Base-by-base conservation (phyloP, 2,329 filamentous ascomycete genomes). In the Alternaria tenuissima region DNA sequence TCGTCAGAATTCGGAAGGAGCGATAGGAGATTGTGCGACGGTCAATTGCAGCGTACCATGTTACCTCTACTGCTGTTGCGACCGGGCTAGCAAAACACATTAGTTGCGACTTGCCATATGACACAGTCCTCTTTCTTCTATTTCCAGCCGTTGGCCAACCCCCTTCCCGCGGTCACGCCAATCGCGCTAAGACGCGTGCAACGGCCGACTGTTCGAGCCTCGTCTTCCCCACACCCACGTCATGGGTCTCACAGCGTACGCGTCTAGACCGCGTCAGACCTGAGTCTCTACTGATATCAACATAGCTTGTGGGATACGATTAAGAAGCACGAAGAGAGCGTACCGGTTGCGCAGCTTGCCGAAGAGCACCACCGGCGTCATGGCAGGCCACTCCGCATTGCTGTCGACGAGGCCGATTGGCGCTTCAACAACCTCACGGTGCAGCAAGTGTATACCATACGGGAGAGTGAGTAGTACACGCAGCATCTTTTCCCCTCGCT, bases 381-480 rank as follows among this genome's bases (percentile, higher is more conserved):
- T 65, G 71, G 72, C 32, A 72, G 76, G 22, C 78, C 80, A 7
- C 67, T 82, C 1, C 64, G 77, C 9, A 78, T 83, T 30, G 80
- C 81, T 12, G 73, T 82, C 1, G 81, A 83, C 46, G 79, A 81
- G 62, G 78, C 80, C 5, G 76, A 78, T 30, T 83, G 79, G 80
- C 70, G 79, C 0, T 83, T 81, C 69, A 77, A 78, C 57, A 82
- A 82, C 55, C 58, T 83, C 6, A 79, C 73, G 0, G 20, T 55
- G 14, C 61, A 71, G 5, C 71, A 79, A 55, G 77, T 79, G 1
- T 62, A 66, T 7, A 61, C 59, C 3, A 82, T 82, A 14, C 73
- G 76, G 3, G 63, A 80, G 48, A 75, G 71, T 78, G 57, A 32
- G 69, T 62, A 18, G 16, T 44, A 2, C 30, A 41, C 20, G 9